These are phyloP conservation scores for Iris pallida DNA, from an alignment of 116 monocot species.

Conservation along the genomic window DNA sequence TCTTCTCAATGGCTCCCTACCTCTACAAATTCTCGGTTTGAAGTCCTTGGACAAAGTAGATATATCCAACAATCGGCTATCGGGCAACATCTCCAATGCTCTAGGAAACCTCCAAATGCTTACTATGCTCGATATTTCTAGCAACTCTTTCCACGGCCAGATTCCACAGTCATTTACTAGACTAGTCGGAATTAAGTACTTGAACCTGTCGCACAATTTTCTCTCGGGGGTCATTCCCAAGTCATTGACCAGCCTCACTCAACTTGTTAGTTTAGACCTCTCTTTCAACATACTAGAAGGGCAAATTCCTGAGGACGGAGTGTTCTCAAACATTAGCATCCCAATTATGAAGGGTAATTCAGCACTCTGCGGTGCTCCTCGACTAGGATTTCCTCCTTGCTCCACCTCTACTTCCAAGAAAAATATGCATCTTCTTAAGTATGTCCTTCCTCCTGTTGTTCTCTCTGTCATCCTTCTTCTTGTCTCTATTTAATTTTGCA, in stretches of 20 bases:
- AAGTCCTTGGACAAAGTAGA: constrained; percentile 27
- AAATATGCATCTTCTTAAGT: background rate
- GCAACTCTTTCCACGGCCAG: background rate
- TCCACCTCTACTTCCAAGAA: background rate
- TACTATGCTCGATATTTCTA: background rate
- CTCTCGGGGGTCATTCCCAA: constrained; percentile 26
- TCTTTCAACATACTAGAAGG: constrained; percentile 34
- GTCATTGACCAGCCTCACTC: constrained; percentile 12
- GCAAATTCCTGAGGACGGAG: constrained; percentile 20
- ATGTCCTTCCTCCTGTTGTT: constrained; percentile 12
- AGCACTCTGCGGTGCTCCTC: constrained; percentile 14
- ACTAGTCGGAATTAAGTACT: background rate
- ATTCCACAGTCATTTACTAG: background rate
- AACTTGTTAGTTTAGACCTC: constrained; percentile 20
- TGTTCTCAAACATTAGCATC: constrained; percentile 9
- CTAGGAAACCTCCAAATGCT: constrained; percentile 19
- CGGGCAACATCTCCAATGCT: constrained; percentile 17
- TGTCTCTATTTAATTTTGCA: background rate
- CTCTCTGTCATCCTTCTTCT: background rate
- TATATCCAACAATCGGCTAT: constrained; percentile 20
- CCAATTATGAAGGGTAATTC: constrained; percentile 19
- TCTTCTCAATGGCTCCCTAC: constrained; percentile 43
- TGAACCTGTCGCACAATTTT: constrained; percentile 20
- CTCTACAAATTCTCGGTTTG: constrained; percentile 31
- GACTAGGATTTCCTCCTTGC: constrained; percentile 18